Evolutionary conservation across 1,284 basidiomycete species (phyloP), one percentile per base, ranked within the genome.

Genomic region (Mycena citricolor): DNA sequence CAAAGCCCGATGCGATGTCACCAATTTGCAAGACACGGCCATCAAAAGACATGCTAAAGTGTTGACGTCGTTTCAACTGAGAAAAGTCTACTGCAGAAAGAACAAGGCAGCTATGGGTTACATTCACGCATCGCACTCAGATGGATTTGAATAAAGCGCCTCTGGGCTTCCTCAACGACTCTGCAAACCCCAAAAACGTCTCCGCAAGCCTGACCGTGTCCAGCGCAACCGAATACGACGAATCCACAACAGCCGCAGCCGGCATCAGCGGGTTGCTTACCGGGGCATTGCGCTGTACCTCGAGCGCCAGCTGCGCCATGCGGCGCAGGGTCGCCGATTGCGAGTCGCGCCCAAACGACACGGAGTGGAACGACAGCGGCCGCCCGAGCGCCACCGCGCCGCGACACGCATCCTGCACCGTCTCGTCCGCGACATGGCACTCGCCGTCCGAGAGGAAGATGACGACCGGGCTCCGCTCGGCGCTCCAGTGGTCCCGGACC

Each of bases 381-480:
- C 49, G 79, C 81, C 78, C 77, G 4, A 69, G 69, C 30, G 63
- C 62, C n/a, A 77, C 56, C 2, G 78, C 69, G 2, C 65, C 50
- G 5, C 68, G 67, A 49, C 75, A 76, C 2, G 82, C 38, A 47
- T 70, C 66, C 19, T 74, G 71, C 42, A 80, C 61, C 0, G 60
- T 58, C 1, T 57, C 17, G 39, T 81, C 75, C 0, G 44, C 44
- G 14, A 76, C 63, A 1, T 34, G 23, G 42, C 73, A 73, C 59
- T 78, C 72, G 0, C 81, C 81, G 45, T 81, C 80, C 0, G 81
- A 83, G 13, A 83, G 64, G 58, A 83, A 83, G 22, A 83, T 70
- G n/a, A 83, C 61, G n/a, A 83, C 70, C 0, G 81, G 81, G 0
- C 64, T 58, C 43, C 80, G 67, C 47, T 82, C 79, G 2, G 69